Evolutionary conservation across 2,329 filamentous ascomycete genomes (phyloP), one percentile per base, ranked within the genome.

Genomic region (Pseudogymnoascus sp.): DNA sequence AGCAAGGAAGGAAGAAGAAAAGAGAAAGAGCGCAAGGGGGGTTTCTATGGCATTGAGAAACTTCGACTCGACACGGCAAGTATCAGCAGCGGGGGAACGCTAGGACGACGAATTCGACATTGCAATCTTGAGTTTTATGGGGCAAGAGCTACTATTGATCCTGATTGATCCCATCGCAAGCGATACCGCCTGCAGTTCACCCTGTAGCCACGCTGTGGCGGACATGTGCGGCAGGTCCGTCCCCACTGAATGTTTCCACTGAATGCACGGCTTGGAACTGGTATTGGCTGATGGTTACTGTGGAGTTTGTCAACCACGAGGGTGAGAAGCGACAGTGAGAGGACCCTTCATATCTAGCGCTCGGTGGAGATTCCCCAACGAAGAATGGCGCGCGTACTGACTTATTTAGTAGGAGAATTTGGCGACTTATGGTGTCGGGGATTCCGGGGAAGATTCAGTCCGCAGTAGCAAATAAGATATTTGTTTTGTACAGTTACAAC

Each of bases 271-370:
- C 27, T 27, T 48, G 12, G 21, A 48, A 2, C 1, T 48, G 12
- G 9, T 21, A 48, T 48, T 48, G 42, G 25, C 42, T 2, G 21
- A 48, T 29, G 12, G 42, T 48, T 13, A 21, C 42, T 27, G 42
- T 48, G 42, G 42, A 29, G 42, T 27, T 48, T 48, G 42, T 27
- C 42, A 48, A 48, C 42, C 42, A 48, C 42, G 42, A 48, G 42
- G 42, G 42, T 25, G 6, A 48, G 42, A 21, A 27, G 25, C 5
- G 25, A 29, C 42, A 48, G 42, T 18, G 42, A 48, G 42, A 29
- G 25, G 42, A 27, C 12, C 25, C 39, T 18, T 25, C 4, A n/a
- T 45, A n/a, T n/a, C 25, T 48, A 48, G 21, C 25, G 42, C 29
- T 48, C 42, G 25, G 42, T 48, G 42, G 42, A 29, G 42, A 29